Evolutionary conservation across 2,329 filamentous ascomycete genomes (phyloP).

Genomic region (Hymenoscyphus albidus): DNA sequence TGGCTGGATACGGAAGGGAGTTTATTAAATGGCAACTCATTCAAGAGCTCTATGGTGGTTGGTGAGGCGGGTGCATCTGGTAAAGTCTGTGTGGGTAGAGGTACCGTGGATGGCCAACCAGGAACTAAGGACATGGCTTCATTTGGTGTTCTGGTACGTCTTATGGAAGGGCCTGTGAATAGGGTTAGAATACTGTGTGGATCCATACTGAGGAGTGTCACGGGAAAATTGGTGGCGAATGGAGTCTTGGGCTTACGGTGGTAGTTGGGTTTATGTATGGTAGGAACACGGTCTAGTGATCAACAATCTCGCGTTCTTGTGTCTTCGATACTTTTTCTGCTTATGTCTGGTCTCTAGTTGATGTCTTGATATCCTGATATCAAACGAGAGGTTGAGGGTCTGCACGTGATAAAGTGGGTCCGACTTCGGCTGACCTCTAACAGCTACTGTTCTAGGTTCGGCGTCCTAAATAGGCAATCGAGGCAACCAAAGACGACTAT

Average conservation of each 20-base stretch:
- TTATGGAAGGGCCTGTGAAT: not conserved
- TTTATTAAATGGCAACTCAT: constrained; percentile 5
- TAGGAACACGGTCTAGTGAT: not conserved
- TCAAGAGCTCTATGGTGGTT: not conserved
- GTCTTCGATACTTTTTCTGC: not conserved
- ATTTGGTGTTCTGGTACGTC: not conserved
- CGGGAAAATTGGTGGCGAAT: not conserved
- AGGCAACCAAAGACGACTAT: not conserved
- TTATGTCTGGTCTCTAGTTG: not conserved
- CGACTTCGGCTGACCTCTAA: too few relatives aligned
- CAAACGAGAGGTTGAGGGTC: too few relatives aligned
- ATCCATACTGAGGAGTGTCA: not conserved
- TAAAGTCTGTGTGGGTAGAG: not conserved
- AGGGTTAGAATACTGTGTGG: not conserved
- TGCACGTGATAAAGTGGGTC: too few relatives aligned
- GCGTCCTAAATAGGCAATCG: not conserved
- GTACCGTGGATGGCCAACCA: not conserved
- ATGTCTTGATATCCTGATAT: too few relatives aligned
- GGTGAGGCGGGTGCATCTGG: not conserved
- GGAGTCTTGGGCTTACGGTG: not conserved
- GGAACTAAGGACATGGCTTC: not conserved
- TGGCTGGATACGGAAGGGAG: too few relatives aligned
- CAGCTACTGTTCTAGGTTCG: too few relatives aligned
- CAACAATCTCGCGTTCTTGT: not conserved
- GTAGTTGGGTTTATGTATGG: not conserved